Percentiles rank a stretch among this genome's conserved stretches.
Conservation (phyloP, 1,284 basidiomycete species). For the Coniferiporia weirii region DNA sequence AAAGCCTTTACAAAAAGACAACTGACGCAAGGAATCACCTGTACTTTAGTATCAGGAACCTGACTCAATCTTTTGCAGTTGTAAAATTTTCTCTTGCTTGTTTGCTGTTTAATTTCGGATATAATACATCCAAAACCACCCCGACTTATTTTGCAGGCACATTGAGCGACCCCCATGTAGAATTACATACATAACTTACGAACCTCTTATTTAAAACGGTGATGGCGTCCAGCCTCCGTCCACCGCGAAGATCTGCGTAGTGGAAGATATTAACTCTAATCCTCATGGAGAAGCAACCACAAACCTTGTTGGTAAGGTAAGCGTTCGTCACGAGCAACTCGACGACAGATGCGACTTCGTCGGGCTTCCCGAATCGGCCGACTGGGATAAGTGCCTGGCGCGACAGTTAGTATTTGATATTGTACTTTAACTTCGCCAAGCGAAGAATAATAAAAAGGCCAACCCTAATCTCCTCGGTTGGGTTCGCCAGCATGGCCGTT, state of each 20-base stretch:
- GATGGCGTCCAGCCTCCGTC: slow-evolving; percentile 19
- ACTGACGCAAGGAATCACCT: too few species aligned
- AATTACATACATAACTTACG: not conserved
- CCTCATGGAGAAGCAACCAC: slow-evolving; percentile 12
- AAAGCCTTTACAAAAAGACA: too few species aligned
- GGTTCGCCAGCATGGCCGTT: slow-evolving; percentile 21
- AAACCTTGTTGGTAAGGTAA: slow-evolving; percentile 54
- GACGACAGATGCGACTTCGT: slow-evolving; percentile 47
- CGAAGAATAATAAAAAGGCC: not conserved
- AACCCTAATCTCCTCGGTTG: slow-evolving; percentile 30
- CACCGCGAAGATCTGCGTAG: slow-evolving; percentile 17
- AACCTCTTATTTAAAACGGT: slow-evolving; percentile 10
- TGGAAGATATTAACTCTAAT: not conserved
- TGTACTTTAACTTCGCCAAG: not conserved
- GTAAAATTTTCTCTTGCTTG: too few species aligned
- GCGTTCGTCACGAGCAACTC: slow-evolving; percentile 43
- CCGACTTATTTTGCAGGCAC: too few species aligned
- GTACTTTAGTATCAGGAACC: too few species aligned
- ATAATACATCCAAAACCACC: too few species aligned
- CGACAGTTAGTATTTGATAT: not conserved
- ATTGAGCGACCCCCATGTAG: too few species aligned
- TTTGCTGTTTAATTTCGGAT: too few species aligned
- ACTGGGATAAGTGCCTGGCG: slow-evolving; percentile 42
- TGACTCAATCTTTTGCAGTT: too few species aligned
- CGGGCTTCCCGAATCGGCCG: slow-evolving; percentile 44